Percentiles rank a stretch among this genome's conserved stretches.
These are phyloP conservation scores for Cladosporium sp. DNA, from an alignment of 2,329 filamentous ascomycete species.

Conservation along the genomic window DNA sequence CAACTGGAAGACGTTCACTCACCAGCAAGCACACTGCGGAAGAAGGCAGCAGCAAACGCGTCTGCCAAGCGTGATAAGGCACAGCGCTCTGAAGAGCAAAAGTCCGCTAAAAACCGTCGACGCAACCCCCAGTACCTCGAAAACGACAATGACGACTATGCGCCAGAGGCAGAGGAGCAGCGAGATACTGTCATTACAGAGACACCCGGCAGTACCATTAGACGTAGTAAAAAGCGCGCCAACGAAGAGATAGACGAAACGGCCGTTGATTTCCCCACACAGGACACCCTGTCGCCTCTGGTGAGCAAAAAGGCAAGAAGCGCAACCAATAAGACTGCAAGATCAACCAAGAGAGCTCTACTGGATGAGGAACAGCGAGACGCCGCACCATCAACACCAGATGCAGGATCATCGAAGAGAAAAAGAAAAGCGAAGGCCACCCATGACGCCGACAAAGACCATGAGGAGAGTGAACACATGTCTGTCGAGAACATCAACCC, in stretches of 20 bases:
- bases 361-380: background rate
- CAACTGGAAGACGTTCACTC: background rate
- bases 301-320: background rate
- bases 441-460: background rate
- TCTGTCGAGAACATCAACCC: background rate
- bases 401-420: background rate
- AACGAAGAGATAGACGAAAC: background rate
- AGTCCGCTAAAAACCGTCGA: constrained; percentile 21
- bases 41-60: background rate
- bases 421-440: background rate
- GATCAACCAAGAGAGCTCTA: background rate
- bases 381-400: background rate
- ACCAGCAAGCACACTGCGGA: background rate
- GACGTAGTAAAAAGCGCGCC: constrained; percentile 1
- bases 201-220: background rate
- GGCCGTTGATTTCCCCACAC: background rate
- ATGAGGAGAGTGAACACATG: background rate
- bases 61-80: background rate
- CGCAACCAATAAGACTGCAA: background rate
- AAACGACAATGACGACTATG: constrained; percentile 23
- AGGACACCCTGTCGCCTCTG: background rate
- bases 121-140: constrained; percentile 21
- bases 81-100: background rate
- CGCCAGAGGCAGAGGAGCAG: background rate
- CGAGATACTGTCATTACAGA: background rate